Percentiles rank a stretch among this genome's conserved stretches.
Conservation (phyloP, 2,329 filamentous ascomycete species). For the Periconia macrospinosa region DNA sequence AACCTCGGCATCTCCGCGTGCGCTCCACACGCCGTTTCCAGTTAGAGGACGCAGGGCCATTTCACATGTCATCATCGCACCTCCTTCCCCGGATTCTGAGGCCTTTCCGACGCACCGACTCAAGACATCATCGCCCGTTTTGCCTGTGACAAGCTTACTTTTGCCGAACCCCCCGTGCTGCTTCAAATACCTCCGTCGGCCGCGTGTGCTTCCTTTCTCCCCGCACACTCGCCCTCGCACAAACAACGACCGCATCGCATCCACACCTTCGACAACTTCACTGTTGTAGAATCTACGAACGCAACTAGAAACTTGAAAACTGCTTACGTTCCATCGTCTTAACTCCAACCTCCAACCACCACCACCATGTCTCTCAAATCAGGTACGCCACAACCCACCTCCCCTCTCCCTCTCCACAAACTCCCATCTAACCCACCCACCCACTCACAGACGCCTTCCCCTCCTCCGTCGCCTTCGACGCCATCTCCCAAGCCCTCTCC, state of each 20-base stretch:
- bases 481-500: constrained; percentile 73
- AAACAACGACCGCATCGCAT: constrained; percentile 5
- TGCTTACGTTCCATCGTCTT: neutral
- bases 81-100: neutral
- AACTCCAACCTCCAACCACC: neutral
- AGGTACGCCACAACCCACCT: constrained; percentile 17
- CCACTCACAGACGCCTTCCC: constrained; percentile 68
- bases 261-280: too few relatives aligned
- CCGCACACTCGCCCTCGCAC: neutral
- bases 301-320: too few relatives aligned
- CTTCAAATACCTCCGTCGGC: constrained; percentile 7
- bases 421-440: neutral
- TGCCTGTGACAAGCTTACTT: neutral
- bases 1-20: neutral
- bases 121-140: neutral
- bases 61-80: neutral
- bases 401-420: neutral
- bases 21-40: neutral
- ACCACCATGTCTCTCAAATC: constrained; percentile 36
- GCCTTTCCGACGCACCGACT: neutral
- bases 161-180: constrained; percentile 1
- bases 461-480: constrained; percentile 76
- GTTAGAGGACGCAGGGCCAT: neutral
- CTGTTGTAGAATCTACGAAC: too few relatives aligned
- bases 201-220: neutral